Evolutionary conservation across 2,329 filamentous ascomycete species (phyloP).

Genomic region (Nothomitra cinnamomea): DNA sequence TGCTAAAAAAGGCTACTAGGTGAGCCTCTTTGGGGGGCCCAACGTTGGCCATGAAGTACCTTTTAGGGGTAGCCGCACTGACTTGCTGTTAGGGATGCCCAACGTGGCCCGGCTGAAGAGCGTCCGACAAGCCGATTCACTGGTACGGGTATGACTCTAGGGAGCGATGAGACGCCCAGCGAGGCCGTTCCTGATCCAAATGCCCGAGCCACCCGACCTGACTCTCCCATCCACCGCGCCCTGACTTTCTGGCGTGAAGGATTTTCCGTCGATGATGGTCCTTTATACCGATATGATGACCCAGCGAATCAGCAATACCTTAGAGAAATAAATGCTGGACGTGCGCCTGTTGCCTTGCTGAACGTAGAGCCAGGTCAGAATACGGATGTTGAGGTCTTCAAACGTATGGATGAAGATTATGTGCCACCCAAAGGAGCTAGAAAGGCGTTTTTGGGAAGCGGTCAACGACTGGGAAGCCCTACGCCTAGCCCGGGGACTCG

Average conservation of each 20-base stretch:
- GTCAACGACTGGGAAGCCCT: constrained; percentile 59
- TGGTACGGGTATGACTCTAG: constrained; percentile 58
- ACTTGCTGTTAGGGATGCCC: constrained; percentile 41
- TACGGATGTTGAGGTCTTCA: constrained; percentile 55
- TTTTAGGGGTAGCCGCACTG: constrained; percentile 26
- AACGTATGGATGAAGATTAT: constrained; percentile 61
- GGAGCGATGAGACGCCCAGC: constrained; percentile 59
- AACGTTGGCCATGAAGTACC: too few species aligned
- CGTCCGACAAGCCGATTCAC: constrained; percentile 32
- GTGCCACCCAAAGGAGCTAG: constrained; percentile 50
- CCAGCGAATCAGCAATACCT: constrained; percentile 55
- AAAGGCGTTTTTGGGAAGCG: constrained; percentile 54
- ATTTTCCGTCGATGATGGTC: constrained; percentile 71
- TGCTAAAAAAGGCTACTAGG: not conserved
- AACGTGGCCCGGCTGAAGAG: constrained; percentile 27
- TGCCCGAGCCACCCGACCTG: constrained; percentile 19
- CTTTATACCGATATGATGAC: constrained; percentile 62
- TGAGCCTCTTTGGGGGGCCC: not conserved
- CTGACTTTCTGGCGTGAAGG: constrained; percentile 72
- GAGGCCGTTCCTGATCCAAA: constrained; percentile 47
- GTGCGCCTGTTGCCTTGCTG: constrained; percentile 62
- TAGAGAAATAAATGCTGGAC: constrained; percentile 58
- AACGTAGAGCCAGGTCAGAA: constrained; percentile 58
- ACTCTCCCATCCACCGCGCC: constrained; percentile 43
- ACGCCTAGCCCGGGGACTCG: constrained; percentile 43